These are phyloP conservation scores for Lineolata rhizophorae DNA, from an alignment of 495 filamentous ascomycete genomes.

Conservation along the genomic window DNA sequence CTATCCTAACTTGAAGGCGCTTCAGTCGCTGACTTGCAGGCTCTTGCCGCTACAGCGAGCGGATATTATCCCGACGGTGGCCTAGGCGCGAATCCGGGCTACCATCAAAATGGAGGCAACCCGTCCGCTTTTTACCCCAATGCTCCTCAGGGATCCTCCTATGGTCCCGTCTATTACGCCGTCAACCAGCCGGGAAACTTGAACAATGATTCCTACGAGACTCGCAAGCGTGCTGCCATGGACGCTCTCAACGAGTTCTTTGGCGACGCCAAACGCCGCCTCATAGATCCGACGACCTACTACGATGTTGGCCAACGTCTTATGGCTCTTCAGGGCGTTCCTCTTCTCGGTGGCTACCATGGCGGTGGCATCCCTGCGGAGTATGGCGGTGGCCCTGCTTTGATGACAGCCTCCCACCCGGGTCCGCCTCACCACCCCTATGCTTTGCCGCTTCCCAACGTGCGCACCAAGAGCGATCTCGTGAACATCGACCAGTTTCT, in stretches of 20 bases:
- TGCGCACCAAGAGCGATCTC: constrained; percentile 82
- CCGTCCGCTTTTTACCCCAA: constrained; percentile 28
- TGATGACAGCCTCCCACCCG: constrained; percentile 6
- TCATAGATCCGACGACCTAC: constrained; percentile 70
- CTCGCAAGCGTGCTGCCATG: constrained; percentile 56
- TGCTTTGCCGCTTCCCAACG: constrained; percentile 61
- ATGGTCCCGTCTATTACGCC: constrained; percentile 54
- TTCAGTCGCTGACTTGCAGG: constrained; percentile 27
- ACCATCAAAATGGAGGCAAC: constrained; percentile 10
- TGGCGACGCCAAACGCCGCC: constrained; percentile 67
- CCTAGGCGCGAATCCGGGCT: constrained; percentile 9
- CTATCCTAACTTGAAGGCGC: constrained; percentile 4
- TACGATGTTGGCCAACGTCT: constrained; percentile 61
- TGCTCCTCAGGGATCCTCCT: constrained; percentile 27
- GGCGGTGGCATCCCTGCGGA: constrained; percentile 12
- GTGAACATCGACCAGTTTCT: constrained; percentile 81
- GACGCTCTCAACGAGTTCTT: constrained; percentile 90
- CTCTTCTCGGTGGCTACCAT: constrained; percentile 43
- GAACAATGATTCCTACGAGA: constrained; percentile 34
- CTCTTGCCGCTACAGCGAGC: constrained; percentile 20
- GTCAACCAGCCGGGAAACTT: constrained; percentile 30
- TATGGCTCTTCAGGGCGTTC: constrained; percentile 46
- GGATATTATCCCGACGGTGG: constrained; percentile 15
- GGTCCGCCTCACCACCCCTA: constrained; percentile 28
- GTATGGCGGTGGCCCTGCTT: constrained; percentile 9